Evolutionary conservation across 192 early-diverging fungal genomes (phyloP).

Genomic region (Entomortierella parvispora): DNA sequence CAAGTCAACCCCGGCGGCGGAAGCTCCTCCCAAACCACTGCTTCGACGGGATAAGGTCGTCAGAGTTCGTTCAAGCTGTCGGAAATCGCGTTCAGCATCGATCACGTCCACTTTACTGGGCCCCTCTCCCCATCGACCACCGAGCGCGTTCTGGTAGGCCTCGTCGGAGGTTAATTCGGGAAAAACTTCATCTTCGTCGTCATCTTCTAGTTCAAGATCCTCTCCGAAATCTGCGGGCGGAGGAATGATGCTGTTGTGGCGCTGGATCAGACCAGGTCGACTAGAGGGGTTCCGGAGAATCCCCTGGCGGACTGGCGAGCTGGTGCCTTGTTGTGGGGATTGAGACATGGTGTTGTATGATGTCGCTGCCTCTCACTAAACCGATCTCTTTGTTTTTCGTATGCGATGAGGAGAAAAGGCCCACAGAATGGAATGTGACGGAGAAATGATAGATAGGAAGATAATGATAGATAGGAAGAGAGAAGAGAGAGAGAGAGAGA

Average conservation of each 20-base stretch:
- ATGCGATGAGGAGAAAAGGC: too few relatives aligned
- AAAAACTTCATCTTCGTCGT: background rate
- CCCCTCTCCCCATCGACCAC: slow-evolving; percentile 46
- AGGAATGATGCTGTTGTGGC: slow-evolving; percentile 28
- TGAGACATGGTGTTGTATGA: slow-evolving; percentile 6
- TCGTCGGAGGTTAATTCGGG: slow-evolving; percentile 20
- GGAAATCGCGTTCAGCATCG: slow-evolving; percentile 41
- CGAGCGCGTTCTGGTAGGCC: slow-evolving; percentile 23
- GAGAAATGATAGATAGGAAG: too few relatives aligned
- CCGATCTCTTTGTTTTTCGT: background rate
- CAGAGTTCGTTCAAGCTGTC: slow-evolving; percentile 28
- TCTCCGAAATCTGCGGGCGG: slow-evolving; percentile 22
- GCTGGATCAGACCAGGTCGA: background rate
- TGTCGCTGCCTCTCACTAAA: too few relatives aligned
- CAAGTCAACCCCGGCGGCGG: too few relatives aligned
- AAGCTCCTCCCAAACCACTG: background rate
- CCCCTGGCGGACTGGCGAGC: slow-evolving; percentile 8
- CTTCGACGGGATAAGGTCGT: slow-evolving; percentile 20
- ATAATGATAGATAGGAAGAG: too few relatives aligned
- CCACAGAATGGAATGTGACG: too few relatives aligned
- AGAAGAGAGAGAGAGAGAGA: background rate
- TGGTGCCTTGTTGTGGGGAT: background rate
- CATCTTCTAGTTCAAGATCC: slow-evolving; percentile 7
- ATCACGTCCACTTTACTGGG: slow-evolving; percentile 44
- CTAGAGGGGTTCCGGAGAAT: slow-evolving; percentile 18